Base-by-base conservation (phyloP, 441 rosid genomes). In the Jatropha podagrica region DNA sequence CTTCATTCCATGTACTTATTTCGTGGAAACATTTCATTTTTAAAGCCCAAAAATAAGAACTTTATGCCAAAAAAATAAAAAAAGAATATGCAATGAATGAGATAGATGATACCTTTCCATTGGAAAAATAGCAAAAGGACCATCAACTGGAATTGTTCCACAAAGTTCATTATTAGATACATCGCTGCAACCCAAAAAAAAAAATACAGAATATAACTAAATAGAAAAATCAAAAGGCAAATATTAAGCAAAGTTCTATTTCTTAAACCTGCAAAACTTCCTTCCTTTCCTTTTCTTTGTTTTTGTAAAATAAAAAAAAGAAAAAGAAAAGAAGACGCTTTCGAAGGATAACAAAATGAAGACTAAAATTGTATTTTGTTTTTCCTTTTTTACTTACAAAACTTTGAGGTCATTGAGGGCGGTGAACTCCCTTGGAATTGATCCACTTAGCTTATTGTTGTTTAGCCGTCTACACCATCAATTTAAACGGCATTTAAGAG, bases 71-170 rank as follows among this genome's bases (percentile, higher is more conserved):
- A 32, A 32, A 27, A 27, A 2, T 0, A 27, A 27, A 2, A 32
- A 11, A 5, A 5, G 44, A 23, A 27, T 10, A 55, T 5, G 10
- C 3, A 75, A 41, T 40, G 41, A n/a, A 18, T 8, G 56, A 40
- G 51, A 44, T 49, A 32, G 42, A 61, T 32, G n/a, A 11, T 81
- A 91, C 95, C 95, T 91, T 75, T 81, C 83, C 83, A 85, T 77
- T 3, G 90, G 80, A 72, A 89, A 91, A 68, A 79, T 88, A 46
- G 78, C 7, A 52, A 91, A 91, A 41, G 96, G 92, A 27, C 96
- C 96, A 78, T 89, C 93, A 11, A 86, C 92, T 1, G 93, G 96
- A 75, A 89, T 85, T 48, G 96, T 91, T 75, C 93, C 96, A n/a
- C 93, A 91, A 17, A 91, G 89, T 79, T 85, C 85, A 61, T 91